These are phyloP conservation scores for Aspergillus niger DNA, from an alignment of 2,329 filamentous ascomycete genomes.

Conservation along the genomic window DNA sequence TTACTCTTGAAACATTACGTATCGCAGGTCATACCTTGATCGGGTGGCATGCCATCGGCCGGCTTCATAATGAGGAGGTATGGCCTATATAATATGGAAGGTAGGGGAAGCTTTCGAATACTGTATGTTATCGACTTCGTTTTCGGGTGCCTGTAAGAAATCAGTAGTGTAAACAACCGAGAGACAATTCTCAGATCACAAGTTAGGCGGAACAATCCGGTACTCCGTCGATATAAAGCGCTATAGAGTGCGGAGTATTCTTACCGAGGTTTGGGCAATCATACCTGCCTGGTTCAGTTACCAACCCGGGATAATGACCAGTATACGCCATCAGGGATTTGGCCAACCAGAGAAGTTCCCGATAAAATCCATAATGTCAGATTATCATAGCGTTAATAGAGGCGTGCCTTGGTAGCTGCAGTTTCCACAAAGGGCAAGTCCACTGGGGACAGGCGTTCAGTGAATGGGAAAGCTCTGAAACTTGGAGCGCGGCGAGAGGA, in stretches of 20 bases:
- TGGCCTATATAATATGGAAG: neutral
- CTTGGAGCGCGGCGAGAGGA: neutral
- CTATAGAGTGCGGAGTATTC: neutral
- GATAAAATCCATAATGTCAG: neutral
- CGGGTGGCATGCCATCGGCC: neutral
- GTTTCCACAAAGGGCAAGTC: neutral
- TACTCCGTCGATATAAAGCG: neutral
- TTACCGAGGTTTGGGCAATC: neutral
- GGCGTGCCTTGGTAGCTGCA: neutral
- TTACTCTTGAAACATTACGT: neutral
- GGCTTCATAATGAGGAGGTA: neutral
- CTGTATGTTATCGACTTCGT: neutral
- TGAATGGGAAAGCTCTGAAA: neutral
- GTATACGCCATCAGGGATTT: neutral
- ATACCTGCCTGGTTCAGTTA: constrained; percentile 2
- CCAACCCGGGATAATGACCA: neutral
- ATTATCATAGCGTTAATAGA: neutral
- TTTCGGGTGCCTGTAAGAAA: neutral
- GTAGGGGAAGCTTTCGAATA: neutral
- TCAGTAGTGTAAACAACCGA: neutral
- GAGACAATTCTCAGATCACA: neutral
- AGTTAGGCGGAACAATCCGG: neutral
- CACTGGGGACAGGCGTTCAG: neutral
- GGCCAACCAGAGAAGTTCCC: neutral
- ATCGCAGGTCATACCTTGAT: neutral